Base-by-base conservation (phyloP, 441 rosid species). In the Macaranga tanarius region DNA sequence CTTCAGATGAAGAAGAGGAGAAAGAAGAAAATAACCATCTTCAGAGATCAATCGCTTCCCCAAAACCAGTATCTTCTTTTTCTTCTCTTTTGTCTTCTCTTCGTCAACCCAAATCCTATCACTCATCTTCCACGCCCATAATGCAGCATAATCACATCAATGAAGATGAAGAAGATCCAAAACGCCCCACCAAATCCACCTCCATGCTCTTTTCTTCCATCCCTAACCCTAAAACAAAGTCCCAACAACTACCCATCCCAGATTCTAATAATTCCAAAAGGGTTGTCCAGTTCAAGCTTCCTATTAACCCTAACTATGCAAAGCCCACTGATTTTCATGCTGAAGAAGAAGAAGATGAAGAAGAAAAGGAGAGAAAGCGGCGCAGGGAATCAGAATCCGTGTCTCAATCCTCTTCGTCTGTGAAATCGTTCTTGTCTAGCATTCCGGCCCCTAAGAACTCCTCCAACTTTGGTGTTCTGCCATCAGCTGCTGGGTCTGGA, bases 391-490 rank as follows among this genome's bases (percentile, higher is more conserved):
- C 84, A 20, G 75, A 82, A 10, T 22, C 68, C 8, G 66, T 47
- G 16, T 65, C 79, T 0, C 80, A 79, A 55, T 47, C 78, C 11
- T 89, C 96, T 15, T 90, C 96, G 0, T 34, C 74, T 17, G 95
- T 87, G 19, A 86, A 26, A 51, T 90, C 95, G 0, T 90, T 92
- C 76, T 80, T 92, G 62, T 92, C 96, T 2, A 83, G 84, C 65
- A 86, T 95, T 65, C 97, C 98, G 1, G 93, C 92, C 1, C 93
- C 96, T 10, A 90, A 74, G 72, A 84, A 84, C 76, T 88, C 97
- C 2, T 77, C 86, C 60, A 58, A 92, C 2, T 84, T 89, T 28
- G 98, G 98, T 13, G 85, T 82, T 62, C 80, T 83, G 62, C 87
- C 88, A 48, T 75, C 87, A 6, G 69, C 81, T 31, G 64, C 83